These are phyloP conservation scores for Erodium maritimum DNA, from an alignment of 345 rosid genomes.

Conservation along the genomic window DNA sequence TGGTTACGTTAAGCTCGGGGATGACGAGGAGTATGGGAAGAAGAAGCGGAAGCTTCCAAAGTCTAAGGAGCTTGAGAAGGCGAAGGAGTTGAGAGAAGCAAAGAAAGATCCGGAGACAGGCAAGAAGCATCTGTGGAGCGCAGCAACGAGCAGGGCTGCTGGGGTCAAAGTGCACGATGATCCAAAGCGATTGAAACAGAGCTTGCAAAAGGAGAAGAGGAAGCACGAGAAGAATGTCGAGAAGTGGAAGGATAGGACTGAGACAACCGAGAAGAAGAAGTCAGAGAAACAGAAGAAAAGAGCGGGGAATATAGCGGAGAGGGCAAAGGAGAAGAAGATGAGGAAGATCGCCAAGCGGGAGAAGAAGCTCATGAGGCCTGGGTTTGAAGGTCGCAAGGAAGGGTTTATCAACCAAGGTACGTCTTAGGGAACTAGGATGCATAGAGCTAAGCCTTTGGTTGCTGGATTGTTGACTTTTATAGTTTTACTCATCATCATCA, in stretches of 20 bases:
- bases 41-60: slow-evolving; percentile 53
- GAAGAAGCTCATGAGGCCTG: slow-evolving; percentile 78
- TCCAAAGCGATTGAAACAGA: slow-evolving; percentile 64
- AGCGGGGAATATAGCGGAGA: slow-evolving; percentile 53
- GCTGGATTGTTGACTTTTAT: no score
- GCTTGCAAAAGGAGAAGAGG: slow-evolving; percentile 64
- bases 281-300: slow-evolving; percentile 68
- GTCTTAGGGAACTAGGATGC: background rate
- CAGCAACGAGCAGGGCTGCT: slow-evolving; percentile 69
- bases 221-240: slow-evolving; percentile 55
- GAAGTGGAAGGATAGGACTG: slow-evolving; percentile 82
- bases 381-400: slow-evolving; percentile 72
- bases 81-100: slow-evolving; percentile 42
- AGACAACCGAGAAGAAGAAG: slow-evolving; percentile 45
- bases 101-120: slow-evolving; percentile 82
- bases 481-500: no score
- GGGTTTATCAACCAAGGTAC: slow-evolving; percentile 16
- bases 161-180: slow-evolving; percentile 80
- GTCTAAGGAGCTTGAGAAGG: slow-evolving; percentile 58
- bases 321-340: slow-evolving; percentile 61
- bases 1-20: slow-evolving; percentile 59
- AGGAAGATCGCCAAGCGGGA: slow-evolving; percentile 71
- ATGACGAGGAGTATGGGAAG: slow-evolving; percentile 39
- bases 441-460: no score
- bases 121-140: slow-evolving; percentile 58